These are phyloP conservation scores for Maudiozyma turicensis DNA, from an alignment of 805 yeast species.

Conservation along the genomic window DNA sequence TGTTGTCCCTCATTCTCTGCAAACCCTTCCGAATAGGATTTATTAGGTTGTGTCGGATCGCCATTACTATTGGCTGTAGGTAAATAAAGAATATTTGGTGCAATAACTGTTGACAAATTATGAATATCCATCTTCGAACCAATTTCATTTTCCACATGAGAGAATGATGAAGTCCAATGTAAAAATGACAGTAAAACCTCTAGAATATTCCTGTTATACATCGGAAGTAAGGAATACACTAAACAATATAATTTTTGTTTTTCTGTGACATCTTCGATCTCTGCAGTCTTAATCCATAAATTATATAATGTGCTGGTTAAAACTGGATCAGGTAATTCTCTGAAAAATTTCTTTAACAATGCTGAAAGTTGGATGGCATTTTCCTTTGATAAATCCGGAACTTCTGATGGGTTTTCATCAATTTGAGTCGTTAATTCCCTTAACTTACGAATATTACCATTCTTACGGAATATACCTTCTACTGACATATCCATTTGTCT, in stretches of 20 bases:
- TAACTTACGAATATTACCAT: constrained; percentile 83
- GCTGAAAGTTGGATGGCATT: constrained; percentile 91
- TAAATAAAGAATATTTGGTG: constrained; percentile 76
- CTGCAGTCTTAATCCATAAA: constrained; percentile 67
- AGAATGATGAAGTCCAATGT: constrained; percentile 93
- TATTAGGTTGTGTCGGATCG: constrained; percentile 10
- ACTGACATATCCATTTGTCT: constrained; percentile 88
- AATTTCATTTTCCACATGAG: constrained; percentile 80
- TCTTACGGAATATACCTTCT: constrained; percentile 92
- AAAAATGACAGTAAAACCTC: constrained; percentile 81
- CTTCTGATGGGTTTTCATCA: constrained; percentile 60
- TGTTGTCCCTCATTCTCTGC: constrained; percentile 48
- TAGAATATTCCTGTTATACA: constrained; percentile 69
- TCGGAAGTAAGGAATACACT: constrained; percentile 73
- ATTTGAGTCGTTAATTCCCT: constrained; percentile 64
- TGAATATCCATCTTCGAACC: constrained; percentile 96
- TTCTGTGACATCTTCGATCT: constrained; percentile 37
- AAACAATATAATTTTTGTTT: constrained; percentile 43
- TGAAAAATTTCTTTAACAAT: constrained; percentile 74
- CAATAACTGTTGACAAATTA: constrained; percentile 87
- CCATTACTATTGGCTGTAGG: constrained; percentile 11
- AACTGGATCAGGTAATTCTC: constrained; percentile 90
- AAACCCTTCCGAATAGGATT: constrained; percentile 31
- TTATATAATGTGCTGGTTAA: constrained; percentile 68
- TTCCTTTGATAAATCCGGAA: constrained; percentile 64